phyloP scores from a whole-genome alignment of 176 grass and related monocot species.

The Luzula sylvatica region DNA sequence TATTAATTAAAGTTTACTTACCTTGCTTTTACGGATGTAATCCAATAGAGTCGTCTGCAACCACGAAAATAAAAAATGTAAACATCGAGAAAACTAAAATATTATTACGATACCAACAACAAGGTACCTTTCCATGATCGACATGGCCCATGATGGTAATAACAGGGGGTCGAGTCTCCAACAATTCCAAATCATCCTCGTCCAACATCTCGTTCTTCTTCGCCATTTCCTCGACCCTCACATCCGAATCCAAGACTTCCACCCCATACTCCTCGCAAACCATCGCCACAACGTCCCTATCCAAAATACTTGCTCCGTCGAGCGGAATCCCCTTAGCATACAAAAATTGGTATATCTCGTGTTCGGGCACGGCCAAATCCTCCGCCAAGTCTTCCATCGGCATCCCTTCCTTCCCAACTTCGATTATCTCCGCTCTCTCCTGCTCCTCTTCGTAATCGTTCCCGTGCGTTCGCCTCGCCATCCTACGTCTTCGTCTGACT shows the following conservation, averaged over 20 bases:
- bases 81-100: neutral
- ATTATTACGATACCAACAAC: neutral
- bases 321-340: constrained; percentile 36
- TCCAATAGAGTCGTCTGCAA: constrained; percentile 89
- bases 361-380: constrained; percentile 56
- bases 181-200: constrained; percentile 70
- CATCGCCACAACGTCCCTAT: constrained; percentile 94
- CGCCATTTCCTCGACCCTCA: constrained; percentile 79
- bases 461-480: constrained; percentile 42
- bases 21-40: constrained; percentile 91
- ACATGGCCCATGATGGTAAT: constrained; percentile 99
- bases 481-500: constrained; percentile 73
- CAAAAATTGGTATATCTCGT: constrained; percentile 59
- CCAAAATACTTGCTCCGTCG: constrained; percentile 49
- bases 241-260: constrained; percentile 73
- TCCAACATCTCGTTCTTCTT: constrained; percentile 91
- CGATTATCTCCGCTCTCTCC: constrained; percentile 92
- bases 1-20: constrained; percentile 15
- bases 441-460: constrained; percentile 58
- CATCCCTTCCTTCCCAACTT: constrained; percentile 88
- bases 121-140: constrained; percentile 88
- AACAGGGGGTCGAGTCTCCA: constrained; percentile 84
- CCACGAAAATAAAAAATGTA: constrained; percentile 22
- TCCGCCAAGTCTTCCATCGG: constrained; percentile 68
- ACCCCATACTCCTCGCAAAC: constrained; percentile 94